Conservation (phyloP, 1,284 basidiomycete genomes). For the Ustilago xerochloae region DNA sequence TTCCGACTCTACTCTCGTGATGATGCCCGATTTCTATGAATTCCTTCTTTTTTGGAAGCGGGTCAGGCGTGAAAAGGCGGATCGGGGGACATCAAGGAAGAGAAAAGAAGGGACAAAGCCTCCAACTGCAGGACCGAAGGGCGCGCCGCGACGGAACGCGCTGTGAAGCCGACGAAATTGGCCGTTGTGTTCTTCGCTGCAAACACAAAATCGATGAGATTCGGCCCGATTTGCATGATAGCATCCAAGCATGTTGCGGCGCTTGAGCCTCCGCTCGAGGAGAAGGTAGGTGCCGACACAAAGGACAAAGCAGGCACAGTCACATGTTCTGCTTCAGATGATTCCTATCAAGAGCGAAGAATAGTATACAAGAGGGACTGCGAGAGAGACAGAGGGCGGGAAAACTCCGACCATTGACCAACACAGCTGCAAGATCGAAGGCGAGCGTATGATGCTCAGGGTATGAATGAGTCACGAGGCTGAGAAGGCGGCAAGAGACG, state of each 20-base stretch:
- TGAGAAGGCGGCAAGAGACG: background rate
- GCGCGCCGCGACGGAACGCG: conserved; percentile 9
- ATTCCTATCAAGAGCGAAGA: no score
- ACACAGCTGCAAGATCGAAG: no score
- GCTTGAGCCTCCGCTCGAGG: no score
- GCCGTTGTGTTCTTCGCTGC: background rate
- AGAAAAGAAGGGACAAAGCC: background rate
- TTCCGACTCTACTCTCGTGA: conserved; percentile 5
- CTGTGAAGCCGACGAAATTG: background rate
- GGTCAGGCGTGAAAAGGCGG: background rate
- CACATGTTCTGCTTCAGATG: no score
- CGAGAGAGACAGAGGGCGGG: no score
- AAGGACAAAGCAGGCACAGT: background rate
- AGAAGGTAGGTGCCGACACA: background rate
- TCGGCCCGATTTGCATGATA: background rate
- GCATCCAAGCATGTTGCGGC: no score
- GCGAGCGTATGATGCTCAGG: no score
- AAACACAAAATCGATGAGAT: background rate
- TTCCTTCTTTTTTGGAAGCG: background rate
- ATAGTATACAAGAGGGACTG: no score
- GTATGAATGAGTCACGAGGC: no score
- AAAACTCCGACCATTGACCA: no score
- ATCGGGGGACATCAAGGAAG: conserved; percentile 12
- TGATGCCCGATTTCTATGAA: conserved; percentile 9
- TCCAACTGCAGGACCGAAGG: no score